These are phyloP conservation scores for Aspergillus pseudoglaucus DNA, from an alignment of 2,329 filamentous ascomycete species.

Conservation along the genomic window DNA sequence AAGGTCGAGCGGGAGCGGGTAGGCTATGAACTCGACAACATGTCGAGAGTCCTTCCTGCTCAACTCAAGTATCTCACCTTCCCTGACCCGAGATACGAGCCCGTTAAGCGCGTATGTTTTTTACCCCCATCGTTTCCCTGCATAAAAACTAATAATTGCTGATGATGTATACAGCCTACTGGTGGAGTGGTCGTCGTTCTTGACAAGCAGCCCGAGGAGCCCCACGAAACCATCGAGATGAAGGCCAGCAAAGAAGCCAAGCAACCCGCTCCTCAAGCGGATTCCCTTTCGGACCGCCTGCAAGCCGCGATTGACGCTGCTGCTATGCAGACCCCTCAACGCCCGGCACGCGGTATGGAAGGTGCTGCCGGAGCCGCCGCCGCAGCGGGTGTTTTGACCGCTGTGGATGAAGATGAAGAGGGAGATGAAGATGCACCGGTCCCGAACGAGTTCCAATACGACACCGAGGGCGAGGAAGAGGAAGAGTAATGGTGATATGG, in stretches of 20 bases:
- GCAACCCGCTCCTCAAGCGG: slow-evolving; percentile 37
- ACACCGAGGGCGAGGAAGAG: slow-evolving; percentile 37
- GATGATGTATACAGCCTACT: slow-evolving; percentile 60
- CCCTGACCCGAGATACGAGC: slow-evolving; percentile 81
- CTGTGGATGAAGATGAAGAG: slow-evolving; percentile 66
- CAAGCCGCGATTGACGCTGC: slow-evolving; percentile 32
- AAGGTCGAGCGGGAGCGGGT: slow-evolving; percentile 94
- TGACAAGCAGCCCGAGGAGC: slow-evolving; percentile 71
- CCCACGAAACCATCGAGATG: slow-evolving; percentile 78
- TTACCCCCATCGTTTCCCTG: not conserved
- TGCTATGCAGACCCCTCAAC: slow-evolving; percentile 28
- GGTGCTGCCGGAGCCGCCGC: slow-evolving; percentile 54
- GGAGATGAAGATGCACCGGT: slow-evolving; percentile 43
- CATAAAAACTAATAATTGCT: slow-evolving; percentile 24
- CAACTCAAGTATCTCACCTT: slow-evolving; percentile 97
- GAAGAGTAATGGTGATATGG: slow-evolving; percentile 20
- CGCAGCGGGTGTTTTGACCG: slow-evolving; percentile 73
- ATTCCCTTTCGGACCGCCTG: slow-evolving; percentile 39
- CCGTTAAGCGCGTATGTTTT: slow-evolving; percentile 72
- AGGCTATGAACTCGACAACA: slow-evolving; percentile 92
- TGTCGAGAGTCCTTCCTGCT: slow-evolving; percentile 85
- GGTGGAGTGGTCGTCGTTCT: slow-evolving; percentile 88
- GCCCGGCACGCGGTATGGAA: slow-evolving; percentile 15
- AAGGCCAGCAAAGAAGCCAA: slow-evolving; percentile 69
- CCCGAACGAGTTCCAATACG: slow-evolving; percentile 42